Evolutionary conservation across 2,329 filamentous ascomycete species (phyloP).

Genomic region (Fusarium falciforme): DNA sequence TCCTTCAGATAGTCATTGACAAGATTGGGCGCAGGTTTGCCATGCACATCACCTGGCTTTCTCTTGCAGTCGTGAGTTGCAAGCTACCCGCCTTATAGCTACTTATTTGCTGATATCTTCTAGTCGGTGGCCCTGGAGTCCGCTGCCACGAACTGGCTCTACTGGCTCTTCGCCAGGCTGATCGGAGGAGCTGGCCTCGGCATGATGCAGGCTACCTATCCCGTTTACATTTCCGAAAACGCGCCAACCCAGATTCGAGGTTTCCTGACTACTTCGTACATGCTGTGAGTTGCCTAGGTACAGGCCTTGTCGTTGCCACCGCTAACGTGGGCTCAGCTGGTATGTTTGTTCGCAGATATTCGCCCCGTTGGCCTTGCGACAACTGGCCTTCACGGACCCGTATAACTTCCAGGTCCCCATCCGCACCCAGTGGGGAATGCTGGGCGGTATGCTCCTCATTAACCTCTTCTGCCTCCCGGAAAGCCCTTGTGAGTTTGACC

Average conservation of each 20-base stretch:
- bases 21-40: slow-evolving; percentile 72
- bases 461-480: slow-evolving; percentile 8
- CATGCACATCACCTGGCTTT: neutral
- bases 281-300: neutral
- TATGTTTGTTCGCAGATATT: slow-evolving; percentile 51
- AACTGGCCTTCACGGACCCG: slow-evolving; percentile 6
- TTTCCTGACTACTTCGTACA: neutral
- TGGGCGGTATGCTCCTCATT: slow-evolving; percentile 8
- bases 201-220: slow-evolving; percentile 54
- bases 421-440: slow-evolving; percentile 10
- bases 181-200: slow-evolving; percentile 63
- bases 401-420: slow-evolving; percentile 11
- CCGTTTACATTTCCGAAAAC: neutral
- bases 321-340: slow-evolving; percentile 69
- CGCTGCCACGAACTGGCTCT: slow-evolving; percentile 46
- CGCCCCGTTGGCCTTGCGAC: slow-evolving; percentile 4
- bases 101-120: neutral
- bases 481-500: slow-evolving; percentile 5
- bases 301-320: neutral
- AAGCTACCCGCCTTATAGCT: neutral
- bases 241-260: slow-evolving; percentile 2
- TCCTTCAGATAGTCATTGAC: slow-evolving; percentile 88
- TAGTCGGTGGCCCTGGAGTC: slow-evolving; percentile 24
- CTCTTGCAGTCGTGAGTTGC: slow-evolving; percentile 12
- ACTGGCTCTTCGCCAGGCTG: slow-evolving; percentile 18